Evolutionary conservation across 2,329 filamentous ascomycete genomes (phyloP), one percentile per base, ranked within the genome.

Genomic region (Penicillium palitans): DNA sequence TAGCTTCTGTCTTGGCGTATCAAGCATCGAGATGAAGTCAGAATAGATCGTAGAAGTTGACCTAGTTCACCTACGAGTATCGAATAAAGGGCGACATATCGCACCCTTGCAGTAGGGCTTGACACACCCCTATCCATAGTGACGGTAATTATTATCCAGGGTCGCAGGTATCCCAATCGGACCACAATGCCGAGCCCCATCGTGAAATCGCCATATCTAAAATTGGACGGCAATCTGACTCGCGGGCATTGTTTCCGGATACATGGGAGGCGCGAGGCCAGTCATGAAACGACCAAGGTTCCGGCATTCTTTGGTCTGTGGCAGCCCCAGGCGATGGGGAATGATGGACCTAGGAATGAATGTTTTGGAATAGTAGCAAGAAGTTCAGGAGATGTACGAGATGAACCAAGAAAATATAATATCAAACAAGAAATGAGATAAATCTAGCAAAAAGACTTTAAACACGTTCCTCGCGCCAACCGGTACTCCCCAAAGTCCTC

Each of bases 171-270:
- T 6, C 2, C 33, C 49, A 37, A 12, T 52, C 65, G 65, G 63
- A 39, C 42, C 19, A 57, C 17, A 49, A 40, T 60, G 53, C 65
- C 65, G 62, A 50, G 12, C 51, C 27, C 27, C 17, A 51, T 19
- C 10, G 29, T 27, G 9, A 21, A 27, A 17, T 59, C n/a, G 39
- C 54, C 55, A 56, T 59, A 4, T 31, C 4, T 29, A 25, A 7
- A 27, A 21, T 21, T 58, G 42, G 61, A 31, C 44, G 29, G 49
- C 7, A 31, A 58, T 55, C 15, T 61, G 19, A 67, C 60, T 67
- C 48, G 63, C 37, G 65, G 65, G 49, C 63, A 46, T 63, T 12
- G 29, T n/a, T 44, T 57, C 65, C 65, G 63, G 33, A 24, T 27
- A 48, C 13, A 37, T 17, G 29, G 42, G 31, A 49, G 21, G 47